These are phyloP conservation scores for Mrakia blollopis DNA, from an alignment of 768 basidiomycete genomes.

Conservation along the genomic window DNA sequence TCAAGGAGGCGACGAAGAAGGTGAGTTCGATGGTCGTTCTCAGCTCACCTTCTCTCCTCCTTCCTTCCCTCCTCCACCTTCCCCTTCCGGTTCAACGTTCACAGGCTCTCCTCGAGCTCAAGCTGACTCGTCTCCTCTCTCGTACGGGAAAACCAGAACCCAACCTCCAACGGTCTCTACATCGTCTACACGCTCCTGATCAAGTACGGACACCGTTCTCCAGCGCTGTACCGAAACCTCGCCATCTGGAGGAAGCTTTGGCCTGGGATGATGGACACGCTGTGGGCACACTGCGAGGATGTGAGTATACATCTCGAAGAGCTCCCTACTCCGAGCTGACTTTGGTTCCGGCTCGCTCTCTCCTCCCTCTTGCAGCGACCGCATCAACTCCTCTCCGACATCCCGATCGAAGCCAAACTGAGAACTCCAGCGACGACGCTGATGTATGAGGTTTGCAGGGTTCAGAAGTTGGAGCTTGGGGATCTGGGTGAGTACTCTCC, in stretches of 20 bases:
- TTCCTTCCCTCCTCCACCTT: background rate
- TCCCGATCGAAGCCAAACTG: conserved; percentile 54
- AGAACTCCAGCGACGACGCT: conserved; percentile 64
- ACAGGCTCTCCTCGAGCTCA: conserved; percentile 31
- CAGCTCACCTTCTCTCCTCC: background rate
- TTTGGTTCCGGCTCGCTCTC: background rate
- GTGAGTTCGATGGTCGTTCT: conserved; percentile 50
- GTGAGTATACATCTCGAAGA: conserved; percentile 50
- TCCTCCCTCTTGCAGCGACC: conserved; percentile 41
- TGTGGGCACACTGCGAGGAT: conserved; percentile 58
- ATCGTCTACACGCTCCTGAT: conserved; percentile 74
- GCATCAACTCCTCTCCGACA: conserved; percentile 56
- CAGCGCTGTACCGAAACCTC: conserved; percentile 67
- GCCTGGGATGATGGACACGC: conserved; percentile 68
- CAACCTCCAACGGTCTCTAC: conserved; percentile 76
- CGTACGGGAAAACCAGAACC: conserved; percentile 60
- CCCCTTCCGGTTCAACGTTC: background rate
- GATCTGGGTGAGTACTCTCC: conserved; percentile 64
- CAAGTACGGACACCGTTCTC: conserved; percentile 63
- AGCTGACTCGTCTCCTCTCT: conserved; percentile 7
- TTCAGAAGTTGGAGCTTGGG: conserved; percentile 70
- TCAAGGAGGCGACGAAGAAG: conserved; percentile 60
- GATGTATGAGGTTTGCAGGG: conserved; percentile 87
- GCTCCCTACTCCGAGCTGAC: background rate
- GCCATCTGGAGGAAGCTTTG: conserved; percentile 78